These are phyloP conservation scores for Scutellaria baicalensis DNA, from an alignment of 257 asterid genomes.

Conservation along the genomic window DNA sequence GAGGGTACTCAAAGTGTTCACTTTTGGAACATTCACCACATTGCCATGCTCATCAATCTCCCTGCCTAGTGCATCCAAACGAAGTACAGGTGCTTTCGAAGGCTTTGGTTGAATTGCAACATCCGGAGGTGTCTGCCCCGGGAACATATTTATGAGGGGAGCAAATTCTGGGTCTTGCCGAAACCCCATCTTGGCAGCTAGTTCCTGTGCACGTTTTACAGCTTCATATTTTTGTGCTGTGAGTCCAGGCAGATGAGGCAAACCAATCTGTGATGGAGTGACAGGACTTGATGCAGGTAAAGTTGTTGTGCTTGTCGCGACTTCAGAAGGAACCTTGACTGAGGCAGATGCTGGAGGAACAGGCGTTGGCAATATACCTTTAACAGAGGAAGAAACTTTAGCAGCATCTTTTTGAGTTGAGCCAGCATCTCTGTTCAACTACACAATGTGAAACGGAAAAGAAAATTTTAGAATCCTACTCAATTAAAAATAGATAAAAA, in stretches of 20 bases:
- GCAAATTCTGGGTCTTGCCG: slow-evolving; percentile 89
- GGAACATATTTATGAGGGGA: slow-evolving; percentile 80
- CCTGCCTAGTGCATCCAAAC: slow-evolving; percentile 92
- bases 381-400: slow-evolving; percentile 24
- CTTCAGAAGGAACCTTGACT: slow-evolving; percentile 20
- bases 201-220: slow-evolving; percentile 86
- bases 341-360: slow-evolving; percentile 22
- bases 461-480: neutral
- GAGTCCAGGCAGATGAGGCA: slow-evolving; percentile 70
- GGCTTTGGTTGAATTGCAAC: slow-evolving; percentile 80
- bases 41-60: slow-evolving; percentile 95
- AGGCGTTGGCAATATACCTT: slow-evolving; percentile 33
- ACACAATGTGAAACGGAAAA: slow-evolving; percentile 12
- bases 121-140: slow-evolving; percentile 81
- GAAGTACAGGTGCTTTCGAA: slow-evolving; percentile 86
- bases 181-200: slow-evolving; percentile 91
- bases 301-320: slow-evolving; percentile 19
- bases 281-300: slow-evolving; percentile 27
- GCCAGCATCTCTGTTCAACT: slow-evolving; percentile 62
- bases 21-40: slow-evolving; percentile 70
- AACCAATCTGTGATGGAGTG: slow-evolving; percentile 35
- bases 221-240: slow-evolving; percentile 74
- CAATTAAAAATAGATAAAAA: neutral
- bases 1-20: slow-evolving; percentile 75
- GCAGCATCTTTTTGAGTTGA: slow-evolving; percentile 32